Percentiles rank a stretch among this genome's conserved stretches.
Evolutionary conservation across 208 protist species (phyloP).

Genomic region (Acanthamoeba culbertsoni): DNA sequence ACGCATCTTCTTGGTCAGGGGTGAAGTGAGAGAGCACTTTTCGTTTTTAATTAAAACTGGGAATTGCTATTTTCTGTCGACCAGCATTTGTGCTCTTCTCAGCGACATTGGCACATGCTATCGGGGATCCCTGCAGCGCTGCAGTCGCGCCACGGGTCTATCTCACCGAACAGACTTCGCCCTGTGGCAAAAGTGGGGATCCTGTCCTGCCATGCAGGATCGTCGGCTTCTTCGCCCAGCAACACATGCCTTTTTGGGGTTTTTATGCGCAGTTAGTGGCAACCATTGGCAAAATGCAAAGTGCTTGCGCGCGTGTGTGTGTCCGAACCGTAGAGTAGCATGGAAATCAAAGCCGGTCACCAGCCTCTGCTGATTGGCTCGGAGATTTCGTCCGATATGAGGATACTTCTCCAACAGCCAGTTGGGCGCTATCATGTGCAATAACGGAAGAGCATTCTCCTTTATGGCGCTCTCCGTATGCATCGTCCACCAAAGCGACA

Average conservation of each 20-base stretch:
- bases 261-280: neutral
- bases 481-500: constrained; percentile 25
- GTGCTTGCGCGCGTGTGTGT: too few relatives aligned
- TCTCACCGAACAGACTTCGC: neutral
- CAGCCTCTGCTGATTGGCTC: constrained; percentile 26
- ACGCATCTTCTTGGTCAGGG: too few relatives aligned
- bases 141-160: neutral
- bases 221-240: neutral
- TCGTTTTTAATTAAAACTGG: too few relatives aligned
- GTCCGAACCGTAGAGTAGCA: constrained; percentile 10
- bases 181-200: neutral
- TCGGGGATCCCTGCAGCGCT: neutral
- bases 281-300: too few relatives aligned
- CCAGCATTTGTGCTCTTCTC: too few relatives aligned
- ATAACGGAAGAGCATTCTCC: constrained; percentile 20
- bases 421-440: constrained; percentile 48
- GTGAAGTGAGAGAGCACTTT: too few relatives aligned
- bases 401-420: neutral
- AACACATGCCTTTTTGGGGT: neutral
- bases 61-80: too few relatives aligned
- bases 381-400: neutral
- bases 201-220: neutral
- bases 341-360: constrained; percentile 29
- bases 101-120: constrained; percentile 7
- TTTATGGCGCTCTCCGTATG: neutral